Evolutionary conservation across 805 yeast species (phyloP).

Genomic region (Lipomyces yamanashiensis): DNA sequence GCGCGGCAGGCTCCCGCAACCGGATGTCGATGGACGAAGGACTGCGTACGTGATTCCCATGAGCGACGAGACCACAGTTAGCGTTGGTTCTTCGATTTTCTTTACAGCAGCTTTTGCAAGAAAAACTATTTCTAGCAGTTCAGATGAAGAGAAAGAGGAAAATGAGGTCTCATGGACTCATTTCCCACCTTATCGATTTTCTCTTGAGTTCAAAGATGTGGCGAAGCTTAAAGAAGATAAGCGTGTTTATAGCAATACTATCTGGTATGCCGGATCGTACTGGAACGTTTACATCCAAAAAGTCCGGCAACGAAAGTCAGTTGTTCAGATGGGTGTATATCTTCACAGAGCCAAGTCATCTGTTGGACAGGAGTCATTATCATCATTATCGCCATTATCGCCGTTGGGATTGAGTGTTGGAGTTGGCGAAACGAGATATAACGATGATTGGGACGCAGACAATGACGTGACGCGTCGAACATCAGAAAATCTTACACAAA

Average conservation of each 20-base stretch:
- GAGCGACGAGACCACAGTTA: constrained; percentile 55
- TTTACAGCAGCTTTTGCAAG: neutral
- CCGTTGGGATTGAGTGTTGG: neutral
- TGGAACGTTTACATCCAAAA: constrained; percentile 63
- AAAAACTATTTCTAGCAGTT: neutral
- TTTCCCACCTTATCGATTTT: constrained; percentile 60
- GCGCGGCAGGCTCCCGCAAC: constrained; percentile 7
- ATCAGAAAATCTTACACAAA: neutral
- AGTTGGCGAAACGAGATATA: neutral
- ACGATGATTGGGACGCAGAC: neutral
- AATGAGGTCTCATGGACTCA: constrained; percentile 41
- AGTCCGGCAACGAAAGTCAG: constrained; percentile 47
- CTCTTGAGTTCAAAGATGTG: constrained; percentile 57
- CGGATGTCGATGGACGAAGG: constrained; percentile 4
- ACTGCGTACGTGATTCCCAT: constrained; percentile 41
- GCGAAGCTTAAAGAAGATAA: constrained; percentile 52
- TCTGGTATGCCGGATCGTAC: constrained; percentile 66
- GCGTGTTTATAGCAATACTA: constrained; percentile 56
- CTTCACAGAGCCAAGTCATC: constrained; percentile 53
- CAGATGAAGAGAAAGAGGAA: constrained; percentile 10
- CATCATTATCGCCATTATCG: neutral
- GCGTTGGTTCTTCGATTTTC: constrained; percentile 48
- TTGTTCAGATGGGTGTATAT: constrained; percentile 60
- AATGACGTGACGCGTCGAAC: constrained; percentile 4
- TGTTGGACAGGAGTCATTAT: neutral